Evolutionary conservation across 352 stramenopile species (phyloP), one percentile per base, ranked within the genome.

Genomic region (Saprolegnia diclina): DNA sequence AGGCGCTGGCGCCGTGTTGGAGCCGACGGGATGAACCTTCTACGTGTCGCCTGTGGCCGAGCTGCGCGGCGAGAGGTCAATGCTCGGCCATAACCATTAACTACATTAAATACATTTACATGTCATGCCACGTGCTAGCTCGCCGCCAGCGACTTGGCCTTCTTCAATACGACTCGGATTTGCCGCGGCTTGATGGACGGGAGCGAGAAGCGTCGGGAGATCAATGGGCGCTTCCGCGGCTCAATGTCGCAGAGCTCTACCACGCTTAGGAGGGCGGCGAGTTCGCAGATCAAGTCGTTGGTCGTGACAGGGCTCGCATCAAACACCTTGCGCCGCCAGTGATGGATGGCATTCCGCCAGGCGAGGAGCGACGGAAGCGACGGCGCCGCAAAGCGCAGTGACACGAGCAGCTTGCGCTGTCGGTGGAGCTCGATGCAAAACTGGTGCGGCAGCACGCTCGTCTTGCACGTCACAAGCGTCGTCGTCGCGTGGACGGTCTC

Each of bases 321-420:
- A 59, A 59, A 59, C 3, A 59, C 52, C 35, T 35, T 59, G 2
- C 52, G 24, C 35, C 52, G 52, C 52, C 52, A 59, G 24, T 59
- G 24, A 9, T 42, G 35, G 24, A 59, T 59, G 11, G 52, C 52
- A 19, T 59, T 59, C 3, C 35, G 52, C 52, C 52, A 59, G 3
- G 24, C 24, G 35, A 42, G 35, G 16, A 59, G 35, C 24, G 24
- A 16, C 13, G 11, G 4, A 3, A 19, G 13, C 13, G 52, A 59
- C 11, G 52, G 52, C 16, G 52, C 52, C 16, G 52, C 52, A 9
- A 59, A 59, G 35, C 52, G 52, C 35, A 59, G 19, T 1, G 52
- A 59, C 35, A 16, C 13, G 24, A 18, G 3, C 13, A 59, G 24
- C 13, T 24, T 16, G 13, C 9, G 11, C 13, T n/a, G 1, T 4